phyloP scores from a whole-genome alignment of 139 green algal genomes.

The Yamagishiella unicocca region DNA sequence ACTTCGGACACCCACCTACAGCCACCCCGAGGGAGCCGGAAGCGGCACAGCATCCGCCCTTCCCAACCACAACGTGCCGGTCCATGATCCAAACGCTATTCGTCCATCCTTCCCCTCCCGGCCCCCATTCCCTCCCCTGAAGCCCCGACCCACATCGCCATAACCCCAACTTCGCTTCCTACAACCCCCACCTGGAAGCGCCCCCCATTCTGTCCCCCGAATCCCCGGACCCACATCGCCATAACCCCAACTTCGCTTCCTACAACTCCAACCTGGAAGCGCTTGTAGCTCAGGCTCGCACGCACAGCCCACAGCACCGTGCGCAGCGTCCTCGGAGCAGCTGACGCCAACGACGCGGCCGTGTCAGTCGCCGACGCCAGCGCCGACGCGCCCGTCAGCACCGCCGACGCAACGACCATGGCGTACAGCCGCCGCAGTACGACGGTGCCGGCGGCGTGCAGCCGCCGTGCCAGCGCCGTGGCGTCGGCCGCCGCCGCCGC shows the following conservation, averaged over 20 bases:
- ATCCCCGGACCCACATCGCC: neutral
- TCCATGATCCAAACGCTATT: no score
- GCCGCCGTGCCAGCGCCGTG: neutral
- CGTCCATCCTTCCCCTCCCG: no score
- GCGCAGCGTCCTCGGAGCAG: conserved; percentile 51
- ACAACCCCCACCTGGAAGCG: conserved; percentile 32
- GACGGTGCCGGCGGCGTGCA: neutral
- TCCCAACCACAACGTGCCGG: no score
- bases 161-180: no score
- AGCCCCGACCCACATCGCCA: neutral
- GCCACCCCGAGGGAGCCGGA: no score
- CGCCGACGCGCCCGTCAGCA: neutral
- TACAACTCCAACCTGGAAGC: no score
- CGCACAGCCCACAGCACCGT: conserved; percentile 57
- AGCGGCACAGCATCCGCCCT: no score
- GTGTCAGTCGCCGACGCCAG: conserved; percentile 17
- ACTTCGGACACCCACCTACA: no score
- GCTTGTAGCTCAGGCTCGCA: conserved; percentile 55
- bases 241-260: no score
- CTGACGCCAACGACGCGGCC: conserved; percentile 29
- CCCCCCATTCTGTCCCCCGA: no score
- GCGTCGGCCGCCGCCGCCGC: conserved; percentile 19
- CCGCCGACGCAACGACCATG: neutral
- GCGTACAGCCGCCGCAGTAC: conserved; percentile 14
- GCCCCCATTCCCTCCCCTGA: no score